Evolutionary conservation across 164 flowering plant genomes (phyloP).

Genomic region (Berberis thunbergii): DNA sequence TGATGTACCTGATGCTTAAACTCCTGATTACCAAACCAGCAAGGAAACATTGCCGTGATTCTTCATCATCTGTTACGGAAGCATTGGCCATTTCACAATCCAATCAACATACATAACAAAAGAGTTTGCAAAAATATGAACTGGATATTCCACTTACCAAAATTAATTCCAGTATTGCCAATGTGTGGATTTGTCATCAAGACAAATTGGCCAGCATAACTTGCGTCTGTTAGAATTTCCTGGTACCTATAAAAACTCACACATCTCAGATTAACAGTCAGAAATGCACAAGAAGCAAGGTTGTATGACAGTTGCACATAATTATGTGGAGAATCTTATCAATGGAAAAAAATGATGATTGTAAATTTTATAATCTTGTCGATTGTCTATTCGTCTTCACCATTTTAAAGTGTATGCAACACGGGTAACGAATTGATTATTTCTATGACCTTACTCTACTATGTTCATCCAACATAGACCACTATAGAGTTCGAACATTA

Average conservation of each 20-base stretch:
- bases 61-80: slow-evolving; percentile 58
- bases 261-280: background rate
- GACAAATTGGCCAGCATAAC: slow-evolving; percentile 91
- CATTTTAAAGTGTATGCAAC: too few relatives aligned
- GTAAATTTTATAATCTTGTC: too few relatives aligned
- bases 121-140: background rate
- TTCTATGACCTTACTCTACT: too few relatives aligned
- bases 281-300: too few relatives aligned
- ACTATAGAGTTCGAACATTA: too few relatives aligned
- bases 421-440: too few relatives aligned
- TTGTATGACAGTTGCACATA: too few relatives aligned
- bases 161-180: slow-evolving; percentile 87
- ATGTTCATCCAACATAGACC: too few relatives aligned
- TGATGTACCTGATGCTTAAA: slow-evolving; percentile 56
- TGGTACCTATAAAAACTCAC: slow-evolving; percentile 46
- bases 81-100: background rate
- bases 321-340: too few relatives aligned
- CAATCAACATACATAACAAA: background rate
- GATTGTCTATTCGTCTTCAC: too few relatives aligned
- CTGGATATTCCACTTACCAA: slow-evolving; percentile 39
- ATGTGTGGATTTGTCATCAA: slow-evolving; percentile 85
- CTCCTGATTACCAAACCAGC: slow-evolving; percentile 78
- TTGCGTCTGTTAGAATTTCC: slow-evolving; percentile 86
- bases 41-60: slow-evolving; percentile 71
- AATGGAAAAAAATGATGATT: too few relatives aligned